A percentile compares a stretch with the other conserved stretches of the same genome.
phyloP scores from a whole-genome alignment of 495 filamentous ascomycete species.

The Penicillium odoratum region DNA sequence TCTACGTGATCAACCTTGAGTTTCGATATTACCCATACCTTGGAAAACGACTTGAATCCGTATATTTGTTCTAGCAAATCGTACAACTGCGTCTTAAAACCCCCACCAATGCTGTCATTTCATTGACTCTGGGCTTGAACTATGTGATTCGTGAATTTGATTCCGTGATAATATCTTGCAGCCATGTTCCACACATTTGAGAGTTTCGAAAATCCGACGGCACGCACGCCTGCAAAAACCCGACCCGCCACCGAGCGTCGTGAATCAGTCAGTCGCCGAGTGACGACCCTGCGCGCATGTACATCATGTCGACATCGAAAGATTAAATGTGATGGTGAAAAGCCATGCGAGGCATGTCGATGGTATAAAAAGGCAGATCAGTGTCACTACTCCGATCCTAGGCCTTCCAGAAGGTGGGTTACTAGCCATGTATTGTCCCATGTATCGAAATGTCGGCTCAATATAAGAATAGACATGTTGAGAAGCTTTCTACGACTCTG shows the following conservation, averaged over 20 bases:
- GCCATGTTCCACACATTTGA: constrained; percentile 48
- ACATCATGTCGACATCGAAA: constrained; percentile 50
- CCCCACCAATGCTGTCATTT: background rate
- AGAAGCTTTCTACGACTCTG: constrained; percentile 42
- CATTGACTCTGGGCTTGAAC: constrained; percentile 1
- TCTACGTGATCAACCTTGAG: background rate
- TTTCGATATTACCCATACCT: background rate
- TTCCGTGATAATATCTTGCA: constrained; percentile 10
- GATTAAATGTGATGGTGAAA: constrained; percentile 50
- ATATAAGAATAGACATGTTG: constrained; percentile 35
- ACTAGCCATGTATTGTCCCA: background rate
- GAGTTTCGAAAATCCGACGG: constrained; percentile 38
- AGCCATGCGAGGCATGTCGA: constrained; percentile 47
- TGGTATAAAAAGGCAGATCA: constrained; percentile 49
- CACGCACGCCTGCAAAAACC: constrained; percentile 27
- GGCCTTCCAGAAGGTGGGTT: constrained; percentile 40
- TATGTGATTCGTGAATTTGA: constrained; percentile 17
- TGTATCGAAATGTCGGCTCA: background rate
- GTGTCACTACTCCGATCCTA: constrained; percentile 45
- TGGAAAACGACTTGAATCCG: background rate
- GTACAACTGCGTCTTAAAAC: background rate
- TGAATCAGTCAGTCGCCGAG: constrained; percentile 38
- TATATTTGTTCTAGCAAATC: background rate
- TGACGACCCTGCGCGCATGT: constrained; percentile 45
- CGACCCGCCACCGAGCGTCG: constrained; percentile 34